Evolutionary conservation across 164 flowering plant genomes (phyloP).

Genomic region (Liquidambar formosana): DNA sequence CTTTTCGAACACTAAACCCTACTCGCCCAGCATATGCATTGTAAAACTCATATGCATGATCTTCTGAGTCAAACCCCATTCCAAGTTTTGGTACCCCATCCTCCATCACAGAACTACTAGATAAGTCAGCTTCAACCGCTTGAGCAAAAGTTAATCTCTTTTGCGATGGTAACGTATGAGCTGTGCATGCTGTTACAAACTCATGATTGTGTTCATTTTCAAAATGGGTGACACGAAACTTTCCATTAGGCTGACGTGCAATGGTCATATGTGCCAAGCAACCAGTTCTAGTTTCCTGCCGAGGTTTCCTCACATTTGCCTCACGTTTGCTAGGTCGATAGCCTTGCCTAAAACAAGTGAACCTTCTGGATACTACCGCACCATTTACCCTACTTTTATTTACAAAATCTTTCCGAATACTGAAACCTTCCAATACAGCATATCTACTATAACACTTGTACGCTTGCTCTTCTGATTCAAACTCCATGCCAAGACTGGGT

Average conservation of each 20-base stretch:
- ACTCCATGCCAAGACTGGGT: slow-evolving; percentile 27
- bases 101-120: slow-evolving; percentile 9
- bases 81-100: slow-evolving; percentile 31
- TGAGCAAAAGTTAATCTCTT: slow-evolving; percentile 21
- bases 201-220: slow-evolving; percentile 26
- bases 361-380: slow-evolving; percentile 17
- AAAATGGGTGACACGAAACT: slow-evolving; percentile 22
- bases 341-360: slow-evolving; percentile 26
- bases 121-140: slow-evolving; percentile 19
- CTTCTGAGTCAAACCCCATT: slow-evolving; percentile 30
- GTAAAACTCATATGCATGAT: slow-evolving; percentile 31
- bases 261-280: slow-evolving; percentile 28
- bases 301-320: slow-evolving; percentile 8
- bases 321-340: slow-evolving; percentile 14
- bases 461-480: slow-evolving; percentile 26
- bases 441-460: slow-evolving; percentile 19
- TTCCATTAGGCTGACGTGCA: slow-evolving; percentile 23
- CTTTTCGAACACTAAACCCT: slow-evolving; percentile 32
- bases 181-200: slow-evolving; percentile 16
- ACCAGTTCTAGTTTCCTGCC: slow-evolving; percentile 33
- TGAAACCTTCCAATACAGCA: slow-evolving; percentile 25
- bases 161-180: slow-evolving; percentile 24
- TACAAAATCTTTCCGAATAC: slow-evolving; percentile 24
- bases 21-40: slow-evolving; percentile 27
- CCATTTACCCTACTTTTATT: slow-evolving; percentile 23